Evolutionary conservation across 1,284 basidiomycete species (phyloP), one percentile per base, ranked within the genome.

Genomic region (Porogramme epimiltina): DNA sequence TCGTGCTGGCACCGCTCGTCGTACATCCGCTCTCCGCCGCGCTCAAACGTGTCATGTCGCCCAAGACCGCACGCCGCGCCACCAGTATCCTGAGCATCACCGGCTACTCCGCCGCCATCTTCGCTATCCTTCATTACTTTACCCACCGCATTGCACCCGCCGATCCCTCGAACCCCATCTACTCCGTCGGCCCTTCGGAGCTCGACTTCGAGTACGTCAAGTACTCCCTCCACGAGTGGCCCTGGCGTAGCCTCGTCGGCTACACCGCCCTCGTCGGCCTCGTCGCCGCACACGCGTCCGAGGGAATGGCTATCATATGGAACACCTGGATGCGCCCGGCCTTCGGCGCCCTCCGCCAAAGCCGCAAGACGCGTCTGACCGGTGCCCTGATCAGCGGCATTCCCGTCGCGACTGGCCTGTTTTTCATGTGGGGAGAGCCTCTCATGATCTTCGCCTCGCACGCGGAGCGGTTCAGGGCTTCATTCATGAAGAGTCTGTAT

Each of bases 151-250:
- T 78, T 37, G 64, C 72, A 42, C 86, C 87, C 2, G 69, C 74
- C 1, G 65, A 70, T 33, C 58, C 73, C 0, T 52, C 62, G 10
- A 52, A 73, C 0, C 80, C 85, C 13, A 81, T 89, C 52, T 67
- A 73, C 42, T 67, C 76, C 5, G 72, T 90, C n/a, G 81, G 85
- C 23, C 87, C 88, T 0, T 61, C 66, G 1, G 87, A 91, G 59
- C 75, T 91, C 36, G 85, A 90, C 68, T 89, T 78, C 62, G 85
- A 89, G 54, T 89, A 84, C 64, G 85, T 90, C 48, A 88, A 91
- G 66, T 73, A 77, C 4, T 85, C 79, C 0, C 65, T 91, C 40
- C 70, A 75, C 5, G 69, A 56, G 18, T 90, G 84, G 78, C 88
- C 88, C 0, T 67, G 71, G 65, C 71, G 79, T 11, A 85, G 77